These are phyloP conservation scores for Aspergillus sp. DNA, from an alignment of 2,329 filamentous ascomycete genomes.

Conservation along the genomic window DNA sequence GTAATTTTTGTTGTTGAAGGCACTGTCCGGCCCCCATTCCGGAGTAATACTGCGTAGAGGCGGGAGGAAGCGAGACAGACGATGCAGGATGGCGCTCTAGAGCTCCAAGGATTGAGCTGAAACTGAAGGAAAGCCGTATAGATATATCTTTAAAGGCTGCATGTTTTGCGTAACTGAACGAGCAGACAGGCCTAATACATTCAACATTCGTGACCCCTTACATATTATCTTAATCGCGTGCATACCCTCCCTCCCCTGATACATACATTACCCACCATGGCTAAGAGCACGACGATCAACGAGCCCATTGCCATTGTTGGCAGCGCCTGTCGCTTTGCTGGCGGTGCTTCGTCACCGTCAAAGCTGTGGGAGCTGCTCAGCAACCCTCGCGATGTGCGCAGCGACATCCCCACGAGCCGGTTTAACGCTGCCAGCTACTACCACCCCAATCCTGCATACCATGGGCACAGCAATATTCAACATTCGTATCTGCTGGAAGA, in stretches of 20 bases:
- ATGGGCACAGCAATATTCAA: constrained; percentile 22
- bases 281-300: neutral
- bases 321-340: neutral
- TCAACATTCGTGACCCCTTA: neutral
- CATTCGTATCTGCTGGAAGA: constrained; percentile 25
- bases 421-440: constrained; percentile 23
- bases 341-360: neutral
- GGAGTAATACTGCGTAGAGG: neutral
- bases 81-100: neutral
- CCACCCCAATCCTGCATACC: constrained; percentile 19
- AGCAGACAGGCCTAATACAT: neutral
- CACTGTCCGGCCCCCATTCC: neutral
- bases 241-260: neutral
- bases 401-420: constrained; percentile 14
- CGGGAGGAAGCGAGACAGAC: neutral
- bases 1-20: neutral
- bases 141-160: neutral
- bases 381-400: neutral
- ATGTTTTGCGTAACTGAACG: neutral
- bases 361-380: neutral
- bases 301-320: neutral
- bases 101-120: neutral
- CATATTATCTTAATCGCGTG: neutral
- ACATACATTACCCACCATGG: neutral
- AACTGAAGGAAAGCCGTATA: neutral